These are phyloP conservation scores for Pelomyxa schiedti DNA, from an alignment of 78 protist genomes.

Conservation along the genomic window DNA sequence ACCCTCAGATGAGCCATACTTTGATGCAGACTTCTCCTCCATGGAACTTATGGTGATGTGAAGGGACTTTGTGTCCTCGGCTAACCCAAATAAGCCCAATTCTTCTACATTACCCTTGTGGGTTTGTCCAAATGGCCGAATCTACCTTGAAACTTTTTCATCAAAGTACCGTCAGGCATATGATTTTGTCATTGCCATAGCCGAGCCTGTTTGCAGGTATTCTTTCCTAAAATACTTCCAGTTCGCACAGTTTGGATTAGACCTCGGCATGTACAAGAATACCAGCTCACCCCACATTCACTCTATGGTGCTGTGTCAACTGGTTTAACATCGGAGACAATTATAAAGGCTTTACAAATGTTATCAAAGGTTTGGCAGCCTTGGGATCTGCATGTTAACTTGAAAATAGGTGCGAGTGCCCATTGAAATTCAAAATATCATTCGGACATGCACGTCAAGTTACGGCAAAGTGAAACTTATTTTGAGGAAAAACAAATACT, in stretches of 20 bases:
- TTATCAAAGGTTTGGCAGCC: too few relatives aligned
- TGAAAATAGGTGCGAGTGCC: too few relatives aligned
- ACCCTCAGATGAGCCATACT: too few relatives aligned
- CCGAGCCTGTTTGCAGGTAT: conserved; percentile 79
- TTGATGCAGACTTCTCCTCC: too few relatives aligned
- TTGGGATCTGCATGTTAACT: too few relatives aligned
- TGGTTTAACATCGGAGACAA: conserved; percentile 68
- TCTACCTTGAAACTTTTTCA: conserved; percentile 79
- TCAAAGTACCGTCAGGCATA: conserved; percentile 74
- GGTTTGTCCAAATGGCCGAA: conserved; percentile 74
- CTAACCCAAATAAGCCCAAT: too few relatives aligned
- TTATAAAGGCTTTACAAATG: conserved; percentile 23
- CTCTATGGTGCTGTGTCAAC: conserved; percentile 87
- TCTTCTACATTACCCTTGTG: too few relatives aligned
- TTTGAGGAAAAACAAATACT: background rate
- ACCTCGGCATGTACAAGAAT: conserved; percentile 81
- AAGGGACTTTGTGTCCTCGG: too few relatives aligned
- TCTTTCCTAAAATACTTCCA: background rate
- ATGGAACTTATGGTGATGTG: too few relatives aligned
- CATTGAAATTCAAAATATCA: conserved; percentile 12
- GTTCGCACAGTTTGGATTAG: conserved; percentile 1
- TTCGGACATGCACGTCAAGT: conserved; percentile 37
- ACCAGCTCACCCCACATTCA: conserved; percentile 79
- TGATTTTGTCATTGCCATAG: conserved; percentile 91
- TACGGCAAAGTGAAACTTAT: conserved; percentile 73